Evolutionary conservation across 2,329 filamentous ascomycete species (phyloP).

Genomic region (Herpotrichia juniperi): DNA sequence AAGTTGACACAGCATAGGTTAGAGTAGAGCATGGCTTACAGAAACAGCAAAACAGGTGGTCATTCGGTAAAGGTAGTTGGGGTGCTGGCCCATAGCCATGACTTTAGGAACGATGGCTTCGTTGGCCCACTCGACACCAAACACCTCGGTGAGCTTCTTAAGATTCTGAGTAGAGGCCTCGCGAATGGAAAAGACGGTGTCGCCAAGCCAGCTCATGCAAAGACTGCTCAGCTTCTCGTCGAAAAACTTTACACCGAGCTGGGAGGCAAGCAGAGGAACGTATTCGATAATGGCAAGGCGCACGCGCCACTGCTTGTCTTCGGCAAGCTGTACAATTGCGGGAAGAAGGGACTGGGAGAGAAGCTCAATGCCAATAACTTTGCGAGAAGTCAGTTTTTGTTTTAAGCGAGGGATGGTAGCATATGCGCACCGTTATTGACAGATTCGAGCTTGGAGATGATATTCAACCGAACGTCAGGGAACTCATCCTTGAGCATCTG

Average conservation of each 20-base stretch:
- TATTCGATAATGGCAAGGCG: conserved; percentile 99
- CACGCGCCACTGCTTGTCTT: conserved; percentile 99
- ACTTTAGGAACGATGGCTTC: conserved; percentile 98
- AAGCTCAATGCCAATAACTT: conserved; percentile 96
- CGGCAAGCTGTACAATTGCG: conserved; percentile 94
- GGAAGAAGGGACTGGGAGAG: conserved; percentile 96
- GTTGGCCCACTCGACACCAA: conserved; percentile 96
- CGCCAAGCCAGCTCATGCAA: conserved; percentile 98
- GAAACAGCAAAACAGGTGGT: conserved; percentile 99
- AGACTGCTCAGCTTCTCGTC: conserved; percentile 94
- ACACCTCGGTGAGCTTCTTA: conserved; percentile 98
- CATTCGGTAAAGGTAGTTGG: conserved; percentile 99
- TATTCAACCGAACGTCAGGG: conserved; percentile 95
- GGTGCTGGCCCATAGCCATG: conserved; percentile 96
- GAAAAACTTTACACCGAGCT: conserved; percentile 96
- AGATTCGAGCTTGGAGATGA: conserved; percentile 98
- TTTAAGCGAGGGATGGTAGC: neutral
- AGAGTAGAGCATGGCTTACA: conserved; percentile 63
- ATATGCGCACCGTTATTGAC: conserved; percentile 84
- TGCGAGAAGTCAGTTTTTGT: neutral
- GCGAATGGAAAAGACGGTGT: conserved; percentile 97
- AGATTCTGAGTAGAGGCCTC: conserved; percentile 97
- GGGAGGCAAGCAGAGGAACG: conserved; percentile 92
- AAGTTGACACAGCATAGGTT: conserved; percentile 2
- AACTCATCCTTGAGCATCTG: conserved; percentile 99